A percentile compares a stretch with the other conserved stretches of the same genome.
phyloP scores from a whole-genome alignment of 2,329 filamentous ascomycete species.

The Colletotrichum sp. region DNA sequence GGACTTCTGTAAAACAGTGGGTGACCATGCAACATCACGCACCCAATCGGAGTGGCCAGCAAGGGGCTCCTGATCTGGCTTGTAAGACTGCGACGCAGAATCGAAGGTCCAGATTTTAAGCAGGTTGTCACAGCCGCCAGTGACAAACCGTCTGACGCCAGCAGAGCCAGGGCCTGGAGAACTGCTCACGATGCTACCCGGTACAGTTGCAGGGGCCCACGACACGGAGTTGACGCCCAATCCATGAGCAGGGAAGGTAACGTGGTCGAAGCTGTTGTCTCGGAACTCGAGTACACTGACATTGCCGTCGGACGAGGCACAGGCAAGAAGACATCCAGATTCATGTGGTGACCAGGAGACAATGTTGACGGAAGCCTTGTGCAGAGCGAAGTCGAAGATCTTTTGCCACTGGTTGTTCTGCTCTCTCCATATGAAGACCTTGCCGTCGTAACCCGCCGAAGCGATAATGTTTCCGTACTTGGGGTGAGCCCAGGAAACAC shows the following conservation, averaged over 20 bases:
- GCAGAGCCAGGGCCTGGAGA: conserved; percentile 63
- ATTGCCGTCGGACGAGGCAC: conserved; percentile 91
- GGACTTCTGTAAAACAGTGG: conserved; percentile 91
- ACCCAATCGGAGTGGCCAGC: conserved; percentile 95
- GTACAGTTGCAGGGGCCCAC: conserved; percentile 87
- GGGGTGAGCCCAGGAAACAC: conserved; percentile 95
- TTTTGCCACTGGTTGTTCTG: conserved; percentile 78
- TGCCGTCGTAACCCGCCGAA: conserved; percentile 94
- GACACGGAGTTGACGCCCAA: conserved; percentile 95
- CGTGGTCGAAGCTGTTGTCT: conserved; percentile 90
- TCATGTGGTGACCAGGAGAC: conserved; percentile 98
- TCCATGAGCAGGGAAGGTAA: conserved; percentile 89
- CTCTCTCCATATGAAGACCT: conserved; percentile 98
- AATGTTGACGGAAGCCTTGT: conserved; percentile 96
- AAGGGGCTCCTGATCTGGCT: conserved; percentile 68
- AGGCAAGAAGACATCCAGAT: conserved; percentile 91
- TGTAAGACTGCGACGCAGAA: conserved; percentile 63
- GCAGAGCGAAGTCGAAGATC: conserved; percentile 90
- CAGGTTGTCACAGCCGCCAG: conserved; percentile 90
- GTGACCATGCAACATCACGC: conserved; percentile 95
- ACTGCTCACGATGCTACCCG: conserved; percentile 84
- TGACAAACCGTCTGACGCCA: conserved; percentile 84
- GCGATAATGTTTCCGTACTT: conserved; percentile 99
- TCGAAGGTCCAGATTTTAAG: conserved; percentile 94
- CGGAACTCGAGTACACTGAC: conserved; percentile 96